These are phyloP conservation scores for Chlorella sp. DNA, from an alignment of 139 green algal species.

Conservation along the genomic window DNA sequence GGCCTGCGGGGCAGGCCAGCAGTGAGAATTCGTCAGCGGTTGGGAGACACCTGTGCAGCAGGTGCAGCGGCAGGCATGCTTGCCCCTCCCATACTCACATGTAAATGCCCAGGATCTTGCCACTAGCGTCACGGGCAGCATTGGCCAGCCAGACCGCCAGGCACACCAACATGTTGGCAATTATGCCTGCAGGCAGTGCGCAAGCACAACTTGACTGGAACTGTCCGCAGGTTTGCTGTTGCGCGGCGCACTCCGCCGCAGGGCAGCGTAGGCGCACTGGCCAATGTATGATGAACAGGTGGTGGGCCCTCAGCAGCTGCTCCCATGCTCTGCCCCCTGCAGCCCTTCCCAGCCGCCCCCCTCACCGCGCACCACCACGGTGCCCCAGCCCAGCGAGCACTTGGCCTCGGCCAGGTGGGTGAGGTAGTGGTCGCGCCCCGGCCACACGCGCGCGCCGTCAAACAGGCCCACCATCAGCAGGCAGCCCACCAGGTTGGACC, in stretches of 20 bases:
- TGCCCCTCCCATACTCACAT: background rate
- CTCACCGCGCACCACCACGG: conserved; percentile 19
- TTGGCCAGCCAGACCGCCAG: conserved; percentile 26
- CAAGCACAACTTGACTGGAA: too few species aligned
- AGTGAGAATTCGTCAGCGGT: too few species aligned
- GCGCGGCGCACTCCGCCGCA: too few species aligned
- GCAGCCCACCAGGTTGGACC: conserved; percentile 26
- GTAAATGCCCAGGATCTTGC: conserved; percentile 9
- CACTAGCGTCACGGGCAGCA: background rate
- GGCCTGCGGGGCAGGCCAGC: background rate
- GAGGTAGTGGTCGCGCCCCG: conserved; percentile 1
- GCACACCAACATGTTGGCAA: conserved; percentile 23
- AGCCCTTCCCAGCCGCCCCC: background rate
- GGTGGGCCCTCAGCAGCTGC: too few species aligned
- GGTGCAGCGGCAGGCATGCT: too few species aligned
- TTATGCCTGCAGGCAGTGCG: background rate
- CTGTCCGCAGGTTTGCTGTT: too few species aligned
- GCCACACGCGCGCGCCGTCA: background rate
- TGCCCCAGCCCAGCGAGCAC: background rate
- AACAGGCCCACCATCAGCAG: conserved; percentile 17
- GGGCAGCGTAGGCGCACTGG: too few species aligned
- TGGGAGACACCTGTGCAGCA: too few species aligned
- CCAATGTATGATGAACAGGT: too few species aligned
- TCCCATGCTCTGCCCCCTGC: too few species aligned
- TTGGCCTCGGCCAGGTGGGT: background rate